These are phyloP conservation scores for Mortierella sp. DNA, from an alignment of 371 early-diverging fungal genomes.

Conservation along the genomic window DNA sequence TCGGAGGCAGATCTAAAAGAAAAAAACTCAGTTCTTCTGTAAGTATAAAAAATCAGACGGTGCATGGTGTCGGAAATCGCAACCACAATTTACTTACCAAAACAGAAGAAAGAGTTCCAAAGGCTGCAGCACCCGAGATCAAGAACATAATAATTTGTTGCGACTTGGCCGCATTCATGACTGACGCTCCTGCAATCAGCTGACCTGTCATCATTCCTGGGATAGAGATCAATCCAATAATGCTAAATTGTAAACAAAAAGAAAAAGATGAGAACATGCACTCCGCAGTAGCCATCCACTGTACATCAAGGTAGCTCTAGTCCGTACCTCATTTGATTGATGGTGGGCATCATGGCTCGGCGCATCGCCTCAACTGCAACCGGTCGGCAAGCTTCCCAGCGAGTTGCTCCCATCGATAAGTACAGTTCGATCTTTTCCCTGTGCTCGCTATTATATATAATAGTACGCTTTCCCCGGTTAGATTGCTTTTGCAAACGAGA, in stretches of 20 bases:
- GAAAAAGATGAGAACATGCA: background rate
- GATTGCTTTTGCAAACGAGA: no score
- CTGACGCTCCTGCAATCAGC: conserved; percentile 85
- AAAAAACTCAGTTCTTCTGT: background rate
- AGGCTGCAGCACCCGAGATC: conserved; percentile 79
- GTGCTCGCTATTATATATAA: conserved; percentile 59
- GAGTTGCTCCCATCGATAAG: conserved; percentile 84
- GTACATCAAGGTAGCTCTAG: background rate
- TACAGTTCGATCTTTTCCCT: conserved; percentile 82
- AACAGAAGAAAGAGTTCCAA: conserved; percentile 75
- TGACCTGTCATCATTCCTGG: conserved; percentile 95
- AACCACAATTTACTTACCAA: conserved; percentile 55
- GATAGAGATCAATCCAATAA: conserved; percentile 90
- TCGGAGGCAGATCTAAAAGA: conserved; percentile 63
- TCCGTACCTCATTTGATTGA: conserved; percentile 81
- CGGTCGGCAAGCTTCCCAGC: conserved; percentile 87
- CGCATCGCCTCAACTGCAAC: conserved; percentile 81
- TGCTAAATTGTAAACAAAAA: conserved; percentile 43
- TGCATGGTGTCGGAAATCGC: no score
- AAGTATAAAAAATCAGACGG: background rate
- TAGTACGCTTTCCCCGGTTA: background rate
- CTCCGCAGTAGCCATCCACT: background rate
- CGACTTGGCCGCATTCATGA: conserved; percentile 81
- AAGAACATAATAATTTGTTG: conserved; percentile 89
- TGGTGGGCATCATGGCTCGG: conserved; percentile 83